Evolutionary conservation across 306 rosid species (phyloP).

Genomic region (Vicia sativa): DNA sequence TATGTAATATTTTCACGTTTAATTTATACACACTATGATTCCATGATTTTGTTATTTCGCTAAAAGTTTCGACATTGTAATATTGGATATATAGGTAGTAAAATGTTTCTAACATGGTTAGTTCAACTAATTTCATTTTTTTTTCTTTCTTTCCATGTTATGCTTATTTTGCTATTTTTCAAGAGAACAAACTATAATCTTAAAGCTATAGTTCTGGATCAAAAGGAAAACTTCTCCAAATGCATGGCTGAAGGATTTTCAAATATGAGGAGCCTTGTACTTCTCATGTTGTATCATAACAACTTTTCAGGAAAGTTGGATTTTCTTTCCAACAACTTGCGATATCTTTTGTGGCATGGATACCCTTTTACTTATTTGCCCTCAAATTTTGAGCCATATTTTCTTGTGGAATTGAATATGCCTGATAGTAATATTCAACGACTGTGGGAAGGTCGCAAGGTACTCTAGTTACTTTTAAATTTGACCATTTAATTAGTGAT

Average conservation of each 20-base stretch:
- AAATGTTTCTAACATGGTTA: neutral
- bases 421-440: neutral
- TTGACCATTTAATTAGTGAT: too few relatives aligned
- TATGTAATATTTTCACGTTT: neutral
- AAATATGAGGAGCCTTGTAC: neutral
- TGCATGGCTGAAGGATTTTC: slow-evolving; percentile 19
- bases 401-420: neutral
- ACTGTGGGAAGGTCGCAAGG: neutral
- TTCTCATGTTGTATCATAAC: slow-evolving; percentile 8
- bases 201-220: slow-evolving; percentile 30
- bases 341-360: slow-evolving; percentile 1
- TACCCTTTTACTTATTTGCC: slow-evolving; percentile 17
- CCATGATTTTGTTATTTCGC: neutral
- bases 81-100: neutral
- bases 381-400: neutral
- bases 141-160: neutral
- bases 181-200: neutral
- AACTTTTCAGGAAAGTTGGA: neutral
- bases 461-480: neutral
- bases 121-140: neutral
- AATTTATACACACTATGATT: neutral
- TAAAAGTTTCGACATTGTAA: neutral
- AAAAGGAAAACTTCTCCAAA: neutral
- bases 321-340: neutral
- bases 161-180: neutral